These are phyloP conservation scores for Zalerion maritima DNA, from an alignment of 495 filamentous ascomycete genomes.

Conservation along the genomic window DNA sequence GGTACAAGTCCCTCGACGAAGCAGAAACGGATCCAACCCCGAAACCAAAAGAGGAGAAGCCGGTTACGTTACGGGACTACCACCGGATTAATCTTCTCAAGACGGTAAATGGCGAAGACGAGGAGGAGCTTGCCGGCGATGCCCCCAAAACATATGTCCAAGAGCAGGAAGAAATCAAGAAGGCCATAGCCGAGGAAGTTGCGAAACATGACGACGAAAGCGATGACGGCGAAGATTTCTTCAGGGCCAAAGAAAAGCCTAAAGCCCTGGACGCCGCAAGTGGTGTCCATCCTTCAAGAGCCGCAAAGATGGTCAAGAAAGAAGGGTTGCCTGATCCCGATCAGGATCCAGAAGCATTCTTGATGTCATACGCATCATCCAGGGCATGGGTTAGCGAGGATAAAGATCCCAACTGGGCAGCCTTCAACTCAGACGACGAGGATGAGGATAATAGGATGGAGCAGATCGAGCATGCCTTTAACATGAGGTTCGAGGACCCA, in stretches of 20 bases:
- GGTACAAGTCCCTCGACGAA: constrained; percentile 51
- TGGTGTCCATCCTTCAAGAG: constrained; percentile 32
- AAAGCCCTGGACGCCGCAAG: constrained; percentile 11
- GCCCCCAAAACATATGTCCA: constrained; percentile 59
- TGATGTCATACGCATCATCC: constrained; percentile 77
- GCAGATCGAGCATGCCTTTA: constrained; percentile 83
- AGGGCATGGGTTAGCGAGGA: constrained; percentile 70
- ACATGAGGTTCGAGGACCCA: constrained; percentile 90
- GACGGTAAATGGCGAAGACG: constrained; percentile 40
- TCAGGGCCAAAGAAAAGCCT: constrained; percentile 35
- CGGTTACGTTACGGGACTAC: constrained; percentile 79
- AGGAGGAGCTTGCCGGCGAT: constrained; percentile 30
- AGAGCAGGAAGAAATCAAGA: constrained; percentile 72
- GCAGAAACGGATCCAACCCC: constrained; percentile 10
- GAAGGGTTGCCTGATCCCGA: constrained; percentile 67
- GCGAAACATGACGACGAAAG: constrained; percentile 39
- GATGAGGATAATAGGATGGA: constrained; percentile 73
- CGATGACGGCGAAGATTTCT: constrained; percentile 57
- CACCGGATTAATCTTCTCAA: constrained; percentile 71
- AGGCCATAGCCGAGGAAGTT: constrained; percentile 45
- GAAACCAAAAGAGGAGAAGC: constrained; percentile 53
- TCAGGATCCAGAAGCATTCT: constrained; percentile 75
- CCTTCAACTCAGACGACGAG: constrained; percentile 85
- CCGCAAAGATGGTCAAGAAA: constrained; percentile 30
- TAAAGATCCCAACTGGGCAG: constrained; percentile 41